These are phyloP conservation scores for Vitis hybrid DNA, from an alignment of 177 flowering plant genomes.

Conservation along the genomic window DNA sequence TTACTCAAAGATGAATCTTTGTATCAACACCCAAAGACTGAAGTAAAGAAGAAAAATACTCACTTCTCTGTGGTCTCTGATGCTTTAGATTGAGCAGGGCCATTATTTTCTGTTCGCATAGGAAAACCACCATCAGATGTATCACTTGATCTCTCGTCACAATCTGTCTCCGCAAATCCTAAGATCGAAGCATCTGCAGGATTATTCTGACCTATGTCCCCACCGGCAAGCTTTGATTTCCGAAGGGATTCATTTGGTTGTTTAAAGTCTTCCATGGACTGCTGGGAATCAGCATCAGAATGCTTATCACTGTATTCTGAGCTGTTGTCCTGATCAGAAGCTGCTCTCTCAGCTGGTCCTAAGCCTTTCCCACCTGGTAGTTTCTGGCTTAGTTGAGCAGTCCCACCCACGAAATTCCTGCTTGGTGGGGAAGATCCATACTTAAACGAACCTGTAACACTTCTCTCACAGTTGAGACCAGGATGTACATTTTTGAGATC, in stretches of 20 bases:
- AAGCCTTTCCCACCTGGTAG: constrained; percentile 17
- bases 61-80: constrained; percentile 21
- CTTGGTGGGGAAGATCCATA: constrained; percentile 27
- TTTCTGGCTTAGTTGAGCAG: constrained; percentile 21
- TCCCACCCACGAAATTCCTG: constrained; percentile 6
- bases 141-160: constrained; percentile 40
- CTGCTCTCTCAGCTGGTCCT: constrained; percentile 19
- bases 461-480: constrained; percentile 23
- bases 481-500: constrained; percentile 36
- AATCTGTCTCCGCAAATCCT: constrained; percentile 32
- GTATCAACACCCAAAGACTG: not conserved
- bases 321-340: constrained; percentile 30
- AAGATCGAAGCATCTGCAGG: constrained; percentile 25
- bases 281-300: constrained; percentile 27
- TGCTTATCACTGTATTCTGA: constrained; percentile 25
- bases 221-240: constrained; percentile 18
- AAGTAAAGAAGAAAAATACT: constrained; percentile 3
- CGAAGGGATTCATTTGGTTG: constrained; percentile 18
- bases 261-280: constrained; percentile 24
- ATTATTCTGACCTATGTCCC: constrained; percentile 21
- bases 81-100: constrained; percentile 15
- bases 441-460: constrained; percentile 22
- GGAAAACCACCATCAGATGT: constrained; percentile 41
- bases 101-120: constrained; percentile 51
- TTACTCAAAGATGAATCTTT: not conserved